Conservation (phyloP, 179 eudicot species). For the Vitellaria paradoxa region DNA sequence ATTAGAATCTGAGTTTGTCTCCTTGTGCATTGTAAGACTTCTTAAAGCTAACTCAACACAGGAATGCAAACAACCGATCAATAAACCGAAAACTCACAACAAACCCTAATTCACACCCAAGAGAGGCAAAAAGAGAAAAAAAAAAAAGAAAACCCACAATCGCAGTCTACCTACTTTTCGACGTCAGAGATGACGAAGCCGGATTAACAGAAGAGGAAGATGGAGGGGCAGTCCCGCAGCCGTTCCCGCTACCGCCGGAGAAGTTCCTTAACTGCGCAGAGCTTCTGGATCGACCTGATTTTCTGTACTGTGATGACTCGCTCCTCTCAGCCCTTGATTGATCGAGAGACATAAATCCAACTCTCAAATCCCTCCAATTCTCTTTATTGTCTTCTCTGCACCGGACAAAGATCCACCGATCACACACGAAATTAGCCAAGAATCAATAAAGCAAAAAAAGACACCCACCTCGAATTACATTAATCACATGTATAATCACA, state of each 20-base stretch:
- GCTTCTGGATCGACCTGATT: slow-evolving; percentile 54
- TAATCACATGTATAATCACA: background rate
- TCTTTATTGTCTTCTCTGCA: slow-evolving; percentile 12
- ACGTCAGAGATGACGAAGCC: background rate
- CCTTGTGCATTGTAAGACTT: slow-evolving; percentile 66
- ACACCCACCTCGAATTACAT: background rate
- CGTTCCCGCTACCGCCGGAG: slow-evolving; percentile 46
- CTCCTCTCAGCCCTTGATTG: slow-evolving; percentile 69
- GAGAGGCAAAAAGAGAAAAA: no score
- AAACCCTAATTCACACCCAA: slow-evolving; percentile 22
- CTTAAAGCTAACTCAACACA: slow-evolving; percentile 37
- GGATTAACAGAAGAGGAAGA: slow-evolving; percentile 19
- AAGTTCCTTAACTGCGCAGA: slow-evolving; percentile 40
- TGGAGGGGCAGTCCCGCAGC: slow-evolving; percentile 55
- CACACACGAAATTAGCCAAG: slow-evolving; percentile 12
- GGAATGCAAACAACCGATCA: slow-evolving; percentile 2
- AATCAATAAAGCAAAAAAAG: slow-evolving; percentile 1
- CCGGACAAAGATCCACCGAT: slow-evolving; percentile 32
- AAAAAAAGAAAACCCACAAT: background rate
- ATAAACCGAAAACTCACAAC: slow-evolving; percentile 10
- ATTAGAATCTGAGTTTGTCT: slow-evolving; percentile 39
- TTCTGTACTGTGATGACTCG: slow-evolving; percentile 57
- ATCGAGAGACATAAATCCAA: slow-evolving; percentile 81
- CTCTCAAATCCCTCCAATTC: slow-evolving; percentile 27
- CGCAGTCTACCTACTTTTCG: slow-evolving; percentile 35